Evolutionary conservation across 768 basidiomycete species (phyloP).

Genomic region (Auriscalpium microsporum): DNA sequence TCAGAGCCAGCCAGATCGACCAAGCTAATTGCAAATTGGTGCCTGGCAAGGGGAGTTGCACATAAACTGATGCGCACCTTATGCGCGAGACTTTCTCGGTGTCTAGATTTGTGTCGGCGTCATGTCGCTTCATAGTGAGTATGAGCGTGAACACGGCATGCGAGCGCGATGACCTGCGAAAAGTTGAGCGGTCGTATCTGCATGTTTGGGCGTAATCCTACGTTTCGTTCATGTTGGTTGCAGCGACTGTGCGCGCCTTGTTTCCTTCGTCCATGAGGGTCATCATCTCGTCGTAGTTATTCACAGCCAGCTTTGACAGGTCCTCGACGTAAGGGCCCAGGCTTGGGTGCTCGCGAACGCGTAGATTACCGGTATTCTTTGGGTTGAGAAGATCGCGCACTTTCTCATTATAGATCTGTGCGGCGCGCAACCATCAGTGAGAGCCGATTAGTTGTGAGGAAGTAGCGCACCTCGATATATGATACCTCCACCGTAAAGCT

Average conservation of each 20-base stretch:
- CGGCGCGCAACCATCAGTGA: not conserved
- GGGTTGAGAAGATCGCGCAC: conserved; percentile 96
- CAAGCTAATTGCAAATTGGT: conserved; percentile 39
- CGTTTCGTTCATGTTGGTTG: conserved; percentile 99
- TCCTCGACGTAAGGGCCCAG: conserved; percentile 98
- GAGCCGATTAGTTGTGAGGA: not conserved
- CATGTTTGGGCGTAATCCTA: conserved; percentile 21
- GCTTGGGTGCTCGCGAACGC: conserved; percentile 95
- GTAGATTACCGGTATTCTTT: conserved; percentile 90
- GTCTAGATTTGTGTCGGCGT: conserved; percentile 75
- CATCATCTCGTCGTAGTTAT: conserved; percentile 94
- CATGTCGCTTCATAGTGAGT: conserved; percentile 86
- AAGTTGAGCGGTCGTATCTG: not conserved
- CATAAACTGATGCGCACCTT: conserved; percentile 39
- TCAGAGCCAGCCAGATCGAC: conserved; percentile 97
- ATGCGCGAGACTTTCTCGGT: conserved; percentile 99
- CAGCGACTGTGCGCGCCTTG: conserved; percentile 96
- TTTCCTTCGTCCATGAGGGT: conserved; percentile 99
- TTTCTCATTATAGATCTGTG: conserved; percentile 96
- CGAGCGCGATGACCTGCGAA: conserved; percentile 78
- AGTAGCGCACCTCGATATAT: conserved; percentile 72
- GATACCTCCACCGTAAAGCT: conserved; percentile 95
- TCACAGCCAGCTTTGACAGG: conserved; percentile 86
- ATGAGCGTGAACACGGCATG: conserved; percentile 97
- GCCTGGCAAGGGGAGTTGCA: not conserved